Evolutionary conservation across 2,329 filamentous ascomycete genomes (phyloP).

Genomic region (Pseudopithomyces chartarum): DNA sequence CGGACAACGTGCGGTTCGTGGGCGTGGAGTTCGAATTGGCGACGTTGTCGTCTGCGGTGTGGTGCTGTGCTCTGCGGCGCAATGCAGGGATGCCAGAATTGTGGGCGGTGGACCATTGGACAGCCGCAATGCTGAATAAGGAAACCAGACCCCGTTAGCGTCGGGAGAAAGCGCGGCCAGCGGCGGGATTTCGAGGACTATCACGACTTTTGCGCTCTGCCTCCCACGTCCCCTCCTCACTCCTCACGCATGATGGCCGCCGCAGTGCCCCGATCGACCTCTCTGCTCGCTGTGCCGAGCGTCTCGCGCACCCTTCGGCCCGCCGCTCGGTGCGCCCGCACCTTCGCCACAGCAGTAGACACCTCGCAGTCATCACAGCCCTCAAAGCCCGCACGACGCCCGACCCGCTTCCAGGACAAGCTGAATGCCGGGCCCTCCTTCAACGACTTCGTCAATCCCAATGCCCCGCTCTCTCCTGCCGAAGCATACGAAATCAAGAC

Average conservation of each 20-base stretch:
- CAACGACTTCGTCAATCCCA: constrained; percentile 62
- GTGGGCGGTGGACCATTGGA: constrained; percentile 31
- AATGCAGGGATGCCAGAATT: constrained; percentile 40
- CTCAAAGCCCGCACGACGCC: constrained; percentile 44
- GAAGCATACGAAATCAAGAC: constrained; percentile 67
- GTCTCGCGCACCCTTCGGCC: constrained; percentile 11
- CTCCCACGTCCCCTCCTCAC: background rate
- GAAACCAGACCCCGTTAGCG: background rate
- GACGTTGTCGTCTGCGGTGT: constrained; percentile 37
- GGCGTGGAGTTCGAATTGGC: constrained; percentile 31
- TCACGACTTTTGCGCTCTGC: constrained; percentile 5
- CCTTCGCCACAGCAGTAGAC: constrained; percentile 42
- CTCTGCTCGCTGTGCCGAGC: constrained; percentile 28
- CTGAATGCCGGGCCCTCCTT: constrained; percentile 70
- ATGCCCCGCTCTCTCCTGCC: constrained; percentile 48
- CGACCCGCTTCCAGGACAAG: constrained; percentile 65
- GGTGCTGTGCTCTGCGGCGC: constrained; percentile 26
- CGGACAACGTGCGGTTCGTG: constrained; percentile 12
- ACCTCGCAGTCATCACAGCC: constrained; percentile 20
- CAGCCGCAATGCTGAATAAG: background rate
- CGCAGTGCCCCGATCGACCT: constrained; percentile 39
- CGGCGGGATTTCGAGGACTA: constrained; percentile 27
- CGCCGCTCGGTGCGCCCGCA: constrained; percentile 23
- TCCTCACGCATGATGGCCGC: constrained; percentile 32
- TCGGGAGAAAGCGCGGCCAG: constrained; percentile 25